Base-by-base conservation (phyloP, 768 basidiomycete genomes). In the Suillus weaverae region DNA sequence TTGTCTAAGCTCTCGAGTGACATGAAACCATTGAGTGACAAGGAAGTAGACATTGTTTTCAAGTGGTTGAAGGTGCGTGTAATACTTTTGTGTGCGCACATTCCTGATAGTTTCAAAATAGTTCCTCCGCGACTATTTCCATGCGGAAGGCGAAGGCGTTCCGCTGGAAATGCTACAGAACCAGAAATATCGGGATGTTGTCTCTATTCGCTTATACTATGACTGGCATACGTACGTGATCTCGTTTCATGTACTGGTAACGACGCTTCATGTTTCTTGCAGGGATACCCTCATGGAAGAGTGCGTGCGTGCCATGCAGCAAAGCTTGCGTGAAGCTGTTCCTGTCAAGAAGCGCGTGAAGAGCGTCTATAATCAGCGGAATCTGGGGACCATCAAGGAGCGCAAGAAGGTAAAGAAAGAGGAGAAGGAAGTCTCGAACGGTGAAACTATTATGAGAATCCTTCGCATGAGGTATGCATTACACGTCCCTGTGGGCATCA, bases 21-120 rank as follows among this genome's bases (percentile, higher is more conserved):
- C 62, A 90, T 99, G 94, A 91, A 92, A 69, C 90, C 95, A 1
- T 75, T 99, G 73, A 89, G 84, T 33, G 97, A 99, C 71, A 96
- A 97, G 78, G 97, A 98, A 79, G 92, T 99, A 43, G 97, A 99
- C 74, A 90, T 98, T 65, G 97, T 96, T n/a, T 94, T 98, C 81
- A 97, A 95, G 75, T 98, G 97, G 94, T 76, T 99, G 62, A 96
- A 95, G 88, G 95, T 92, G 63, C 20, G 77, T 70, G n/a, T 66
- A 30, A 30, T 41, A 1, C 10, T 41, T 30, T n/a, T 32, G 18
- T 41, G 11, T 11, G 5, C 26, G 4, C 41, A 6, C 18, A 30
- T 59, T 41, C 16, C 39, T 59, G 10, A 59, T 59, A 30, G 41
- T 32, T 63, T 61, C 43, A 59, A 64, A 41, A 65, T 66, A 97